phyloP scores from a whole-genome alignment of 768 basidiomycete species.

The Mycena rebaudengoi region DNA sequence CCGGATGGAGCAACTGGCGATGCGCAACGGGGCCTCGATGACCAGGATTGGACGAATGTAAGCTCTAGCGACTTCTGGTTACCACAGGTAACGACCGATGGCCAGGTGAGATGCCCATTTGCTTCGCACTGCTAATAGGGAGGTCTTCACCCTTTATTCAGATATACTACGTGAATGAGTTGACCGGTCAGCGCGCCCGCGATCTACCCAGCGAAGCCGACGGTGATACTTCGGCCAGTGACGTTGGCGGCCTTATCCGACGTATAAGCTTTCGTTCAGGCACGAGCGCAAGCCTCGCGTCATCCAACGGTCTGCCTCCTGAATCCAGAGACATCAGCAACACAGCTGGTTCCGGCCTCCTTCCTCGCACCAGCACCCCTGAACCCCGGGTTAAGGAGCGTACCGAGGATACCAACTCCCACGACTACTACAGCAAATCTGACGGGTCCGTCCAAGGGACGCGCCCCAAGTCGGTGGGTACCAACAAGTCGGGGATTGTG shows the following conservation, averaged over 20 bases:
- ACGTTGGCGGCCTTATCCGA: background rate
- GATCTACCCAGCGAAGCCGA: constrained; percentile 82
- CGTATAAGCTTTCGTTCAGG: background rate
- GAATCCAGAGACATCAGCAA: too few relatives aligned
- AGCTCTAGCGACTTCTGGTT: background rate
- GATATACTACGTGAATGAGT: constrained; percentile 95
- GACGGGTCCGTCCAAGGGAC: too few relatives aligned
- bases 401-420: too few relatives aligned
- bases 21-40: background rate
- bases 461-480: too few relatives aligned
- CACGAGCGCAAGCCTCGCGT: too few relatives aligned
- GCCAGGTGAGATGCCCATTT: background rate
- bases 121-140: background rate
- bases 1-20: background rate
- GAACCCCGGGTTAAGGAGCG: too few relatives aligned
- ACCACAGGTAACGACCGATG: background rate
- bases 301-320: too few relatives aligned
- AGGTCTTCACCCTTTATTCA: constrained; percentile 36
- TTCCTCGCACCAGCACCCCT: too few relatives aligned
- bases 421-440: too few relatives aligned
- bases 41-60: background rate
- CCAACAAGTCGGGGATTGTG: background rate
- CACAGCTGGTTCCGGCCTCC: too few relatives aligned
- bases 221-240: constrained; percentile 80
- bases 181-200: constrained; percentile 80